Evolutionary conservation across 805 yeast genomes (phyloP).

Genomic region (Pichia membranifaciens): DNA sequence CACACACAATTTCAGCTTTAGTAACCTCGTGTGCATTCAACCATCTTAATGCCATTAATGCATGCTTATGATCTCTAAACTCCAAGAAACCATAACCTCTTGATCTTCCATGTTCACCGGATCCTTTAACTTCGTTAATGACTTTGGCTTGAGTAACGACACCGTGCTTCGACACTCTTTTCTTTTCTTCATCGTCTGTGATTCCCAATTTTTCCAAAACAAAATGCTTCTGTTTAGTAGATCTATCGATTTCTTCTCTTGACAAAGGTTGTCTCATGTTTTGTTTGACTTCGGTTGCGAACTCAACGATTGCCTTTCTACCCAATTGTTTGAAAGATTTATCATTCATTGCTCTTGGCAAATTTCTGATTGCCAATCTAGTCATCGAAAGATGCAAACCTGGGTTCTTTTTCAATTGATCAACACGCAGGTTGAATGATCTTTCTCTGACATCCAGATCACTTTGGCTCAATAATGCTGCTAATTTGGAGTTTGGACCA

Average conservation of each 20-base stretch:
- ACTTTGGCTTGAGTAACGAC: constrained; percentile 91
- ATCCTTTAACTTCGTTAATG: constrained; percentile 84
- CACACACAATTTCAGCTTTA: constrained; percentile 60
- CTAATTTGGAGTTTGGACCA: constrained; percentile 71
- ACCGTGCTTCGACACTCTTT: constrained; percentile 73
- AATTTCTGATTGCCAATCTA: constrained; percentile 87
- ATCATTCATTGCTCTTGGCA: constrained; percentile 88
- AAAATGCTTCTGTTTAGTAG: constrained; percentile 55
- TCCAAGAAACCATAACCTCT: constrained; percentile 97
- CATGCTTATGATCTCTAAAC: constrained; percentile 84
- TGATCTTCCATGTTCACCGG: constrained; percentile 82
- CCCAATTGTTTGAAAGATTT: constrained; percentile 87
- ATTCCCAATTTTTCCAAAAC: constrained; percentile 31
- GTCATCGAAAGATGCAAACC: constrained; percentile 89
- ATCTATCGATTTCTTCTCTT: constrained; percentile 81
- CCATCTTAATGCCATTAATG: constrained; percentile 96
- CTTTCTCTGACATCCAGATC: constrained; percentile 87
- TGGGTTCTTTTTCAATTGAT: constrained; percentile 87
- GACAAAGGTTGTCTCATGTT: constrained; percentile 75
- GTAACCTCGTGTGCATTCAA: constrained; percentile 87
- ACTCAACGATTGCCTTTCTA: constrained; percentile 89
- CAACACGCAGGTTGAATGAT: constrained; percentile 78
- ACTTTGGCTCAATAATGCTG: constrained; percentile 55
- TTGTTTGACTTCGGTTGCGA: constrained; percentile 81
- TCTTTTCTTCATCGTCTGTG: constrained; percentile 37